Conservation (phyloP, 2,329 filamentous ascomycete genomes). For the Fonsecaea multimorphosa region DNA sequence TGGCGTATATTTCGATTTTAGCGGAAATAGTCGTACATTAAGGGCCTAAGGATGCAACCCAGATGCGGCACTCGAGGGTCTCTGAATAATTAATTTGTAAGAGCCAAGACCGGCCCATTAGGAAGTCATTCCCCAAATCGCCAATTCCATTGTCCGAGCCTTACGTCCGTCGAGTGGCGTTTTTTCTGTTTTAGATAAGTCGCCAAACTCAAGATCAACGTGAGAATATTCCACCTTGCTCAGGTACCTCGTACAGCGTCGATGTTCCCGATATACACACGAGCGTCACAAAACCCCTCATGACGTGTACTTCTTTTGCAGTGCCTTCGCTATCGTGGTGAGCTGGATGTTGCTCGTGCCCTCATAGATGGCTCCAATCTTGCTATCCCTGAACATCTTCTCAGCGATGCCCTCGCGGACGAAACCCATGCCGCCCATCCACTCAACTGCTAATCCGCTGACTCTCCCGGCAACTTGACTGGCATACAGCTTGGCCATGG, state of each 20-base stretch:
- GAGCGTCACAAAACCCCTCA: constrained; percentile 41
- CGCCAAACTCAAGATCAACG: neutral
- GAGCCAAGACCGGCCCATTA: constrained; percentile 6
- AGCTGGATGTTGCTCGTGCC: constrained; percentile 74
- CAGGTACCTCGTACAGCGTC: constrained; percentile 3
- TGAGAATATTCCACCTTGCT: neutral
- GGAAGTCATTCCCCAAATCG: neutral
- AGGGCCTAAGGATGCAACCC: neutral
- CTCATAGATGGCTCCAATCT: constrained; percentile 98
- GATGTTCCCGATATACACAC: constrained; percentile 7
- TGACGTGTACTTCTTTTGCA: constrained; percentile 72
- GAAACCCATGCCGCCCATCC: constrained; percentile 99
- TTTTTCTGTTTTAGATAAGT: neutral
- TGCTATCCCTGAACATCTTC: constrained; percentile 97
- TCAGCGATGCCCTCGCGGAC: constrained; percentile 94
- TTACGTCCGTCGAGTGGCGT: neutral
- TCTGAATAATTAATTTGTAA: too few relatives aligned
- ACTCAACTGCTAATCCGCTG: constrained; percentile 85
- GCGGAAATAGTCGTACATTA: neutral
- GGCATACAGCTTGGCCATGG: constrained; percentile 96
- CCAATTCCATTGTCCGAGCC: neutral
- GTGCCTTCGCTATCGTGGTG: constrained; percentile 71
- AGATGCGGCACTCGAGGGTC: neutral
- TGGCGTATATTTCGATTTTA: constrained; percentile 3
- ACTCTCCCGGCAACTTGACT: constrained; percentile 91